Evolutionary conservation across 768 basidiomycete genomes (phyloP).

Genomic region (Suillus weaverae): DNA sequence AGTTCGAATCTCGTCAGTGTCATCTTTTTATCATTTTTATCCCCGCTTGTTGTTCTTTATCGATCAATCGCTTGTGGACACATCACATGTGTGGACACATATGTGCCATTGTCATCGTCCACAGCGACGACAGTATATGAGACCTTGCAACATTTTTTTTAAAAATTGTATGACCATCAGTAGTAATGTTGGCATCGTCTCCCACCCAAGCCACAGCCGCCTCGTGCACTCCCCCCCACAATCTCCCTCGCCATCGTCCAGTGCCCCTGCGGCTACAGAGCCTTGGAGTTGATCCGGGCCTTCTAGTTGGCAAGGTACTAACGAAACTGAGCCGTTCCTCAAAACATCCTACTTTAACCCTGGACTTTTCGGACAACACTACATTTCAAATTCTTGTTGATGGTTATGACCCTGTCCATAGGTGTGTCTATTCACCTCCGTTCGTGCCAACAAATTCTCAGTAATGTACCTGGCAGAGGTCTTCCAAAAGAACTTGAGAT

Average conservation of each 20-base stretch:
- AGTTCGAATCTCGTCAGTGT: slow-evolving; percentile 64
- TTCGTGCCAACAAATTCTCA: background rate
- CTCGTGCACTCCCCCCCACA: slow-evolving; percentile 17
- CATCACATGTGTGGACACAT: slow-evolving; percentile 5
- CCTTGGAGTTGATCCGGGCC: slow-evolving; percentile 40
- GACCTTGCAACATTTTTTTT: background rate
- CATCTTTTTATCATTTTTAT: slow-evolving; percentile 29
- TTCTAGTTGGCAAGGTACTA: slow-evolving; percentile 46
- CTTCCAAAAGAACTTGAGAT: slow-evolving; percentile 62
- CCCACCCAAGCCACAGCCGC: slow-evolving; percentile 12
- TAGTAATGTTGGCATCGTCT: slow-evolving; percentile 1
- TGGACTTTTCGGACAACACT: slow-evolving; percentile 46
- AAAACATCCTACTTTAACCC: slow-evolving; percentile 47
- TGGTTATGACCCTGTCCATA: slow-evolving; percentile 58
- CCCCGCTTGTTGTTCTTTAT: slow-evolving; percentile 2
- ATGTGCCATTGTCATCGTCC: slow-evolving; percentile 6
- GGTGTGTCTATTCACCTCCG: slow-evolving; percentile 17
- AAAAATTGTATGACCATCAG: background rate
- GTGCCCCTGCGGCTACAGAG: slow-evolving; percentile 33
- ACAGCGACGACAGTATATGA: slow-evolving; percentile 4
- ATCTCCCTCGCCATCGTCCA: slow-evolving; percentile 34
- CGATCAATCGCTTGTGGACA: slow-evolving; percentile 9
- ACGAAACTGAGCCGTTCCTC: slow-evolving; percentile 41
- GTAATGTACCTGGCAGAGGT: slow-evolving; percentile 30
- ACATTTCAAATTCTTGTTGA: slow-evolving; percentile 56